Evolutionary conservation across 1,284 basidiomycete species (phyloP).

Genomic region (Irpex sp.): DNA sequence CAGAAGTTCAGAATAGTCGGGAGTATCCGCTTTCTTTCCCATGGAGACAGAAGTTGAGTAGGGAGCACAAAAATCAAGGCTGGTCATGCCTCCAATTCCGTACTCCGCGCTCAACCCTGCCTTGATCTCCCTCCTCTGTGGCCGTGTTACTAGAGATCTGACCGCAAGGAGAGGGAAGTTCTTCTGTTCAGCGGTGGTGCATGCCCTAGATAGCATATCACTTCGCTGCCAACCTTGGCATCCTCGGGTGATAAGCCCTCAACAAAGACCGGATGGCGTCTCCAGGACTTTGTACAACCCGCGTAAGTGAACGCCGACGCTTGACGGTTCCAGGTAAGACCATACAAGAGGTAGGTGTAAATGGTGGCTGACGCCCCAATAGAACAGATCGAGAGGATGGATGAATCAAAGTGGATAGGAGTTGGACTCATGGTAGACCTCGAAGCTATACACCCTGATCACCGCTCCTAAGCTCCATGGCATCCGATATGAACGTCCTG

Average conservation of each 20-base stretch:
- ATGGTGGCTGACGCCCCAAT: no score
- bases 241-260: neutral
- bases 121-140: neutral
- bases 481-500: neutral
- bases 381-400: neutral
- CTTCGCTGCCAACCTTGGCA: neutral
- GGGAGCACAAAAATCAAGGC: neutral
- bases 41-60: neutral
- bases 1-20: neutral
- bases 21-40: neutral
- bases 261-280: neutral
- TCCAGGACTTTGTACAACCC: neutral
- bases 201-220: neutral
- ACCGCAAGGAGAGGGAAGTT: neutral
- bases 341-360: neutral
- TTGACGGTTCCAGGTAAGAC: neutral
- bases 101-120: neutral
- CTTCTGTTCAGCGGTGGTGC: neutral
- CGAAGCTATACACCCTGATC: neutral
- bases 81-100: neutral
- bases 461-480: neutral
- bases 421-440: neutral
- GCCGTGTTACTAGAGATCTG: neutral
- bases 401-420: neutral
- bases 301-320: neutral